Conservation (phyloP, 1,139 yeast genomes). For the Blastobotrys arbuscula region DNA sequence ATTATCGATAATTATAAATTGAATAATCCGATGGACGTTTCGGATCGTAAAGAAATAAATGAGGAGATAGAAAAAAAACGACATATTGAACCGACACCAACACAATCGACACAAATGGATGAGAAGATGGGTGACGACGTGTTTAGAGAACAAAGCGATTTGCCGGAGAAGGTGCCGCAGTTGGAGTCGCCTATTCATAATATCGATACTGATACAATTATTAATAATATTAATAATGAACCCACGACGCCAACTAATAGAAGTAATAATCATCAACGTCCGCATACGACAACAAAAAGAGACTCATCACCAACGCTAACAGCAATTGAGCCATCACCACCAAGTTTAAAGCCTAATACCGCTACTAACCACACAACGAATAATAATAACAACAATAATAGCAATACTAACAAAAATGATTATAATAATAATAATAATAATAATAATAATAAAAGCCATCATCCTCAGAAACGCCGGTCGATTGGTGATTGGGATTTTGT, state of each 20-base stretch:
- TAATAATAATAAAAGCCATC: constrained; percentile 2
- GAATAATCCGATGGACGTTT: no score
- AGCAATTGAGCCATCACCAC: constrained; percentile 15
- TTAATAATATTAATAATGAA: background rate
- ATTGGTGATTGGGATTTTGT: constrained; percentile 97
- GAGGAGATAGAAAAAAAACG: no score
- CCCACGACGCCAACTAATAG: background rate
- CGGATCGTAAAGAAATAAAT: no score
- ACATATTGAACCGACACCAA: no score
- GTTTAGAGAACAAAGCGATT: background rate
- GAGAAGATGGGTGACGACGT: background rate
- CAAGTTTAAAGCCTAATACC: constrained; percentile 4
- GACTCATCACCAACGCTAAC: constrained; percentile 16
- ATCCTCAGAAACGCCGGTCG: constrained; percentile 53
- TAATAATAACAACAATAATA: constrained; percentile 2
- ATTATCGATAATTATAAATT: no score
- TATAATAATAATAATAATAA: constrained; percentile 1
- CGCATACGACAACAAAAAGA: background rate
- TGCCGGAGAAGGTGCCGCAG: background rate
- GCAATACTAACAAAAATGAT: background rate
- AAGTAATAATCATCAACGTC: background rate
- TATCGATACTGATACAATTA: background rate
- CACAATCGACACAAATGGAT: no score
- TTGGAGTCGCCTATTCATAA: background rate
- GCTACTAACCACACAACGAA: constrained; percentile 4